Evolutionary conservation across 306 rosid species (phyloP).

Genomic region (Cicer bijugum): DNA sequence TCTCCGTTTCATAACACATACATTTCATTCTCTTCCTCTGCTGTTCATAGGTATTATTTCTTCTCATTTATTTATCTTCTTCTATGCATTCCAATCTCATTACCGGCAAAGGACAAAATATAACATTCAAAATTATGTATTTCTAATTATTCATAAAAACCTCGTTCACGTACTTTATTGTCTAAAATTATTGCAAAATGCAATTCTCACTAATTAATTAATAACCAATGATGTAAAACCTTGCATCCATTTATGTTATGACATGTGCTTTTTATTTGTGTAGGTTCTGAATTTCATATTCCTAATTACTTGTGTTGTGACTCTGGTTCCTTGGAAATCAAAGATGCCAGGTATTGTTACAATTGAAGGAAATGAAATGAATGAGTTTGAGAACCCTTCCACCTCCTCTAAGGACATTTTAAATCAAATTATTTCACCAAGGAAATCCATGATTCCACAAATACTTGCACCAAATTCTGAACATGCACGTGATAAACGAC

Average conservation of each 20-base stretch:
- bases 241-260: background rate
- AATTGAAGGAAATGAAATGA: slow-evolving; percentile 47
- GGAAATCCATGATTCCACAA: slow-evolving; percentile 52
- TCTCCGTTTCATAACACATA: background rate
- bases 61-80: slow-evolving; percentile 34
- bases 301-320: slow-evolving; percentile 27
- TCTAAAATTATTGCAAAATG: slow-evolving; percentile 32
- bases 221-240: background rate
- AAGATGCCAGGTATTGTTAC: slow-evolving; percentile 73
- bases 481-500: slow-evolving; percentile 57
- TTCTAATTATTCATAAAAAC: background rate
- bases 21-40: background rate
- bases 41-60: slow-evolving; percentile 58
- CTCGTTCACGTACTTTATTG: slow-evolving; percentile 10
- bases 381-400: slow-evolving; percentile 46
- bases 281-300: slow-evolving; percentile 46
- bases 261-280: slow-evolving; percentile 33
- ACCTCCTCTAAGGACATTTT: slow-evolving; percentile 50
- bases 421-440: slow-evolving; percentile 44
- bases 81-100: background rate
- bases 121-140: too few species aligned
- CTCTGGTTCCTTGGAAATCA: slow-evolving; percentile 43
- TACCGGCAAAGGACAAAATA: too few species aligned
- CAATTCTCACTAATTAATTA: background rate
- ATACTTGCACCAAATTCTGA: background rate